These are phyloP conservation scores for Nannochloropsis gaditana DNA, from an alignment of 108 stramenopile species.

Conservation along the genomic window DNA sequence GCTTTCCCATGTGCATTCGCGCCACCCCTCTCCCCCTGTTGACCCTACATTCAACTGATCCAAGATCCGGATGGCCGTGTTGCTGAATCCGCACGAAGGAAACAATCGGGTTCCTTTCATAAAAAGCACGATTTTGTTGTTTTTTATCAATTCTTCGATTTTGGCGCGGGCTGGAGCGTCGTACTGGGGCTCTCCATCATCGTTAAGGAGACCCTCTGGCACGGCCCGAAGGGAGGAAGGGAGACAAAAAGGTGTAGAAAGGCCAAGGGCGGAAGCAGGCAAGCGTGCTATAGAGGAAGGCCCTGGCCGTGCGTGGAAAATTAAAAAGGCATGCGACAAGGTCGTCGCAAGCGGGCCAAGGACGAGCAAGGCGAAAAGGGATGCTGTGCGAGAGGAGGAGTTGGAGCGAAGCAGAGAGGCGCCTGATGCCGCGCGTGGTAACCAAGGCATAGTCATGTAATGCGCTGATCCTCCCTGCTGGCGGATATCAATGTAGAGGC, in stretches of 20 bases:
- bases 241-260: not conserved
- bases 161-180: conserved; percentile 1
- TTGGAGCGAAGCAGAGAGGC: too few species aligned
- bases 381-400: too few species aligned
- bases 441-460: too few species aligned
- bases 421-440: too few species aligned
- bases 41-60: conserved; percentile 35
- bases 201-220: not conserved
- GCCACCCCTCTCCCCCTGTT: not conserved
- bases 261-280: not conserved
- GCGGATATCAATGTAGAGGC: too few species aligned
- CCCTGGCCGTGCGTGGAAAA: not conserved
- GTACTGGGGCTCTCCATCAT: not conserved
- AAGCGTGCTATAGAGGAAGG: not conserved
- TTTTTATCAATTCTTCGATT: conserved; percentile 25
- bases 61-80: conserved; percentile 84
- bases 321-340: not conserved
- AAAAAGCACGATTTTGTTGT: conserved; percentile 77
- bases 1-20: not conserved
- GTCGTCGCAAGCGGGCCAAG: not conserved
- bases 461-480: too few species aligned
- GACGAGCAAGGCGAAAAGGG: not conserved
- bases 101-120: conserved; percentile 92
- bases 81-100: conserved; percentile 90
- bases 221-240: not conserved